These are phyloP conservation scores for Daldinia concentrica DNA, from an alignment of 495 filamentous ascomycete species.

Conservation along the genomic window DNA sequence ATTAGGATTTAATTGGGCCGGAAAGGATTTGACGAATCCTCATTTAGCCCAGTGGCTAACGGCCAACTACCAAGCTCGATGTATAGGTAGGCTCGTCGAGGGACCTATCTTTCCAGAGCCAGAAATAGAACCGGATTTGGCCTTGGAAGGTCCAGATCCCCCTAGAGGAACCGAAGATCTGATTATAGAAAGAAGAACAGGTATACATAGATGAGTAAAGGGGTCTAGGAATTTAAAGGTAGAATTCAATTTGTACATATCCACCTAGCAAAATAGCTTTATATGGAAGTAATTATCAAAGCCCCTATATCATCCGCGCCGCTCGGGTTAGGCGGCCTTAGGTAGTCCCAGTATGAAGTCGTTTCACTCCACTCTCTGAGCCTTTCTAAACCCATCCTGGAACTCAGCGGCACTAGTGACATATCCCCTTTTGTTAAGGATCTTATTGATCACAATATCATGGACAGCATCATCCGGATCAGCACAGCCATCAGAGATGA, in stretches of 20 bases:
- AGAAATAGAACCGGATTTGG: neutral
- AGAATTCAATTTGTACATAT: too few relatives aligned
- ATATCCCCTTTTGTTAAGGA: neutral
- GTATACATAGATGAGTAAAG: neutral
- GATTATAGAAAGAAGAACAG: neutral
- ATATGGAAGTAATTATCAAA: too few relatives aligned
- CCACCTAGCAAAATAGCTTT: too few relatives aligned
- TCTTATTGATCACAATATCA: neutral
- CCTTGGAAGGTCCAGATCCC: neutral
- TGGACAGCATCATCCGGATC: neutral
- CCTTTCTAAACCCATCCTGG: neutral
- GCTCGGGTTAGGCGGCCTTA: too few relatives aligned
- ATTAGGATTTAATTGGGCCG: constrained; percentile 2
- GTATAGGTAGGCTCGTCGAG: constrained; percentile 1
- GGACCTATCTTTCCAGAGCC: neutral
- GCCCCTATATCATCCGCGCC: too few relatives aligned
- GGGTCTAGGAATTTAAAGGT: neutral
- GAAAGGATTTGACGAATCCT: neutral
- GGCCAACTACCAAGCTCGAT: neutral
- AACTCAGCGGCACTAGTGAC: neutral
- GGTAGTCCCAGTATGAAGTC: too few relatives aligned
- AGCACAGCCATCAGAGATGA: neutral
- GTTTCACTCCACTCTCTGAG: neutral
- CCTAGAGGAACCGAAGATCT: neutral
- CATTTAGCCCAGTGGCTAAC: neutral